Conservation (phyloP, 371 early-diverging fungal genomes). For the Circinella minor region DNA sequence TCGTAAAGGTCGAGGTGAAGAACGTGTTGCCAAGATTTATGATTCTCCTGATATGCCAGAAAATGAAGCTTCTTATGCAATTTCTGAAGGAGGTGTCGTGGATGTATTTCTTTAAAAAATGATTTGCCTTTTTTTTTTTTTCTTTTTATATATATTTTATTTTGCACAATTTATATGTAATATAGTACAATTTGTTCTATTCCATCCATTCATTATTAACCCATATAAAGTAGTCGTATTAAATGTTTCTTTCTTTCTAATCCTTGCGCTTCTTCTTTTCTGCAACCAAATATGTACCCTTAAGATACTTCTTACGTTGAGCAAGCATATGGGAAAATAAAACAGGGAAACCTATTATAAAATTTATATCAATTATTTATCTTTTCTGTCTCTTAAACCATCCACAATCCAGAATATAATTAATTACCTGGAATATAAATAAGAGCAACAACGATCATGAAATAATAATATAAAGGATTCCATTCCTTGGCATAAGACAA, state of each 20-base stretch:
- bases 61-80: slow-evolving; percentile 68
- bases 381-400: neutral
- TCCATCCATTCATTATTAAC: no score
- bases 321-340: slow-evolving; percentile 92
- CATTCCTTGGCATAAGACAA: slow-evolving; percentile 67
- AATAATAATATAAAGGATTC: slow-evolving; percentile 56
- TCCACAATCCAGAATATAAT: no score
- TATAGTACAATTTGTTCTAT: no score
- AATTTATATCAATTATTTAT: neutral
- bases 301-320: slow-evolving; percentile 81
- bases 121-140: neutral
- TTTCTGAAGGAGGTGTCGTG: slow-evolving; percentile 39
- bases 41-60: slow-evolving; percentile 91
- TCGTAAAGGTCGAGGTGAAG: slow-evolving; percentile 88
- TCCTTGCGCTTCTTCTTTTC: slow-evolving; percentile 21
- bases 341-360: slow-evolving; percentile 67
- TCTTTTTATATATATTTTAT: no score
- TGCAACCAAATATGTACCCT: slow-evolving; percentile 16
- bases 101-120: slow-evolving; percentile 27
- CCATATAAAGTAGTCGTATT: neutral
- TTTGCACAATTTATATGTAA: no score
- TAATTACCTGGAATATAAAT: slow-evolving; percentile 74
- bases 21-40: slow-evolving; percentile 87
- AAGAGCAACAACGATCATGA: slow-evolving; percentile 58
- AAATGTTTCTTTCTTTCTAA: slow-evolving; percentile 1